Evolutionary conservation across 1,284 basidiomycete genomes (phyloP), one percentile per base, ranked within the genome.

Genomic region (Porogramme epimiltina): DNA sequence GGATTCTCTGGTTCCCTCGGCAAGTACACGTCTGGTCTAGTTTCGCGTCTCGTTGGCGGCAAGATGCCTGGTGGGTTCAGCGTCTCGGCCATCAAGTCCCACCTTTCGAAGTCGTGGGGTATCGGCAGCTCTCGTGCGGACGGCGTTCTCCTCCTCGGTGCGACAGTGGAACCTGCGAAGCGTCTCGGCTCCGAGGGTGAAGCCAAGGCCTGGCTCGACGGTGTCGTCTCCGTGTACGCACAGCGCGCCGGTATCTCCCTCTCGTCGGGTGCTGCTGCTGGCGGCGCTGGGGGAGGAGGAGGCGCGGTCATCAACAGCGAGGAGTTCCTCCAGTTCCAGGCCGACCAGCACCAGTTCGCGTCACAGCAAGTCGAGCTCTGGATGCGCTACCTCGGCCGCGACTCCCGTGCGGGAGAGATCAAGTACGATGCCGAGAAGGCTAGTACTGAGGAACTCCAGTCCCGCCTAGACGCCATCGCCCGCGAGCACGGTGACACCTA

Each of bases 1-100:
- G 94, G 94, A 23, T 94, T 94, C 76, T 75, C 81, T 45, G 95
- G 95, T 20, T 70, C 79, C n/a, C 84, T 97, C 26, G 96, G 96
- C 66, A 99, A 99, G 73, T 94, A 98, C 74, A 93, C 92, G n/a
- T 89, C 85, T 52, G 88, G 93, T 26, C 81, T 99, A 42, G 80
- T 98, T 49, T 95, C 95, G 48, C 91, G 97, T 55, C 81, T 98
- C 67, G 81, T 98, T 50, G 93, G 94, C 52, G 87, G 88, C 54
- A 99, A 99, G 77, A 95, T 99, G 90, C 97, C 97, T 36, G 97
- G 97, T 74, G 96, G 96, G 25, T 99, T 99, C 84, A 98, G 98
- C 69, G 79, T 91, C 23, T 93, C 95, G 3, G 83, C 92, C n/a
- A 93, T 95, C 71, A 96, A 97, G 73, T 73, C 83, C 4, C 82